Percentiles rank a stretch among this genome's conserved stretches.
These are phyloP conservation scores for Amylocarpus encephaloides DNA, from an alignment of 2,329 filamentous ascomycete species.

Conservation along the genomic window DNA sequence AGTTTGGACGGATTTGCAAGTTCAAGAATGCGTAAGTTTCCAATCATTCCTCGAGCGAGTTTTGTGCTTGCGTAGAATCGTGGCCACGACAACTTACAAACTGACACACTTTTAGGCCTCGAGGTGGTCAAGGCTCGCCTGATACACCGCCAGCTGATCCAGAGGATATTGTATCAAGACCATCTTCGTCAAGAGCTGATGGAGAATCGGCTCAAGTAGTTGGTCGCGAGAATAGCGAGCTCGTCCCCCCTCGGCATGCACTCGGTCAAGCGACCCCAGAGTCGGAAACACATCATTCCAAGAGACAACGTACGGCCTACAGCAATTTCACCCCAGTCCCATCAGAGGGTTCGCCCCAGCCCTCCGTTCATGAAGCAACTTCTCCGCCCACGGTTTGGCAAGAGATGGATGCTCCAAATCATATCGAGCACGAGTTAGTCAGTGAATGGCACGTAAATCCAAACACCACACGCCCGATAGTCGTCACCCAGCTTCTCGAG, in stretches of 20 bases:
- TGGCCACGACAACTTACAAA: slow-evolving; percentile 10
- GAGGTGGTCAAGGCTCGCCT: slow-evolving; percentile 32
- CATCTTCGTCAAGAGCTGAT: slow-evolving; percentile 27
- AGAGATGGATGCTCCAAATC: slow-evolving; percentile 13
- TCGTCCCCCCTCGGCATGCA: slow-evolving; percentile 25
- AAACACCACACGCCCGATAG: slow-evolving; percentile 41
- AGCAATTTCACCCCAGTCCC: slow-evolving; percentile 28
- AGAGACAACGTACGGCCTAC: slow-evolving; percentile 29
- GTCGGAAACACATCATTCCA: slow-evolving; percentile 24
- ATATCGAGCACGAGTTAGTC: slow-evolving; percentile 16
- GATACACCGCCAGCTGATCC: slow-evolving; percentile 30
- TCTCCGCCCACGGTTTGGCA: slow-evolving; percentile 21
- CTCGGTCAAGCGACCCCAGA: slow-evolving; percentile 26
- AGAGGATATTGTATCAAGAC: slow-evolving; percentile 26
- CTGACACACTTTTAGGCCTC: slow-evolving; percentile 35
- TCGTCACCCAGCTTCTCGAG: slow-evolving; percentile 45
- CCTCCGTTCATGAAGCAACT: slow-evolving; percentile 17
- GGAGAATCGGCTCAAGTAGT: slow-evolving; percentile 25
- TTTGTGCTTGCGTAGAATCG: no score
- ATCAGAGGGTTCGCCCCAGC: slow-evolving; percentile 27
- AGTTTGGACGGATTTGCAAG: slow-evolving; percentile 79
- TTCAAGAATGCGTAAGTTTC: slow-evolving; percentile 75
- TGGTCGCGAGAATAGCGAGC: slow-evolving; percentile 23
- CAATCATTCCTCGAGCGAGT: not conserved
- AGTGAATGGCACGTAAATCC: slow-evolving; percentile 40